Base-by-base conservation (phyloP, 768 basidiomycete species). In the Clitopilus hobsonii region DNA sequence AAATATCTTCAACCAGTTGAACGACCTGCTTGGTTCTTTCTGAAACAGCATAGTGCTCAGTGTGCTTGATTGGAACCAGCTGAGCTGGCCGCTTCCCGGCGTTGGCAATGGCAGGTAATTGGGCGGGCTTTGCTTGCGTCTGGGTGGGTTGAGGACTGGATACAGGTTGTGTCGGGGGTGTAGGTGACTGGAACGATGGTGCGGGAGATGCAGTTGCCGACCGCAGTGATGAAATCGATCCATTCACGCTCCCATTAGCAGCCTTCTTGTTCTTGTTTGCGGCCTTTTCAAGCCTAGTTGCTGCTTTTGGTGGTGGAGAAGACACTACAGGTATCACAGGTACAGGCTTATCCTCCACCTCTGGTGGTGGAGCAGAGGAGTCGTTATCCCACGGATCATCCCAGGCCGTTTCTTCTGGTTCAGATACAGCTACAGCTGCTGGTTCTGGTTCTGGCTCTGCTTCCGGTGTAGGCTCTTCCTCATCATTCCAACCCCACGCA, bases 401-500 rank as follows among this genome's bases (percentile, higher is more conserved):
- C 79, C 85, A 86, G 14, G 74, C 66, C 26, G 68, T 71, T 52
- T 81, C 79, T 55, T 78, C 80, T 3, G 71, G 61, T 10, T n/a
- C n/a, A n/a, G n/a, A n/a, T n/a, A n/a, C n/a, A n/a, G n/a, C n/a
- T n/a, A n/a, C n/a, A n/a, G n/a, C n/a, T n/a, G n/a, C n/a, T n/a
- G n/a, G n/a, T n/a, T n/a, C n/a, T n/a, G n/a, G n/a, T n/a, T n/a
- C n/a, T n/a, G n/a, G n/a, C 30, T 32, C 30, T 32, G 7, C 41
- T 20, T 45, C 41, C n/a, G 41, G 41, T 11, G 18, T 10, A 6
- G 64, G 50, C 5, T 70, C 74, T 11, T 75, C 75, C 26, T 83
- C 82, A 38, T 84, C 82, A 32, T 89, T 84, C 84, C 84, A 90
- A 2, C 85, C 91, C 90, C 91, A 92, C 0, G 88, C 83, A 60